Conservation (phyloP, 2,329 filamentous ascomycete genomes). For the Bretziella fagacearum region DNA sequence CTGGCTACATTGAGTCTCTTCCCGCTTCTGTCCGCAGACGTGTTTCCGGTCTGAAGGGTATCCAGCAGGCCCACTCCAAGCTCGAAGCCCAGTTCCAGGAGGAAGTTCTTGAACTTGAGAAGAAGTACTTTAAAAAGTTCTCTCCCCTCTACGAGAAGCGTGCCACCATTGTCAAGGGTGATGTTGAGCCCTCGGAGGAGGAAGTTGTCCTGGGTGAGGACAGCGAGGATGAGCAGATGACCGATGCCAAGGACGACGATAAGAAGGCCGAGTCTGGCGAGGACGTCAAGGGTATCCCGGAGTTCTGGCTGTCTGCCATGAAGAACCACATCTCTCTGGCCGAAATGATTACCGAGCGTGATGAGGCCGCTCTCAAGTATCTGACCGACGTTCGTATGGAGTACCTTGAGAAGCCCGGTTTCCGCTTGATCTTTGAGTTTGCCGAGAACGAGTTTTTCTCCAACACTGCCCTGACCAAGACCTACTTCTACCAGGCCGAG, state of each 20-base stretch:
- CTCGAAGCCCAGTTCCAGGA: slow-evolving; percentile 97
- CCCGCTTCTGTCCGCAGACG: slow-evolving; percentile 78
- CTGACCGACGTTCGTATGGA: slow-evolving; percentile 95
- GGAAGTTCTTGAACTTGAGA: slow-evolving; percentile 93
- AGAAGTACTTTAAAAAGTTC: slow-evolving; percentile 99
- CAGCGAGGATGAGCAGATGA: slow-evolving; percentile 50
- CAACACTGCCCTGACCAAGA: slow-evolving; percentile 95
- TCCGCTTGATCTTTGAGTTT: slow-evolving; percentile 97
- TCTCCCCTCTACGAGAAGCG: slow-evolving; percentile 94
- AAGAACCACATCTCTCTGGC: slow-evolving; percentile 97
- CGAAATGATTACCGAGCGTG: slow-evolving; percentile 96
- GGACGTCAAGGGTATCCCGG: slow-evolving; percentile 64
- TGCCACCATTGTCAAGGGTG: slow-evolving; percentile 79
- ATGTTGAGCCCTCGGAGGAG: slow-evolving; percentile 65
- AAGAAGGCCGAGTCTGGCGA: slow-evolving; percentile 35
- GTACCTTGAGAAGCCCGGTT: slow-evolving; percentile 94
- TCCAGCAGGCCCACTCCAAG: slow-evolving; percentile 97
- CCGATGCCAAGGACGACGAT: slow-evolving; percentile 38
- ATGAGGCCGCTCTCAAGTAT: slow-evolving; percentile 82
- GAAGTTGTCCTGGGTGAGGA: slow-evolving; percentile 78
- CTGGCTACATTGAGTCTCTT: slow-evolving; percentile 94
- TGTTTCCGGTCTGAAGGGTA: slow-evolving; percentile 87
- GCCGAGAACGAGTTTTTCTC: slow-evolving; percentile 89
- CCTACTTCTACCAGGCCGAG: slow-evolving; percentile 98
- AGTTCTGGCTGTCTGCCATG: slow-evolving; percentile 99